Evolutionary conservation across 169 alveolate species (phyloP).

Genomic region (Plasmodium gallinaceum): DNA sequence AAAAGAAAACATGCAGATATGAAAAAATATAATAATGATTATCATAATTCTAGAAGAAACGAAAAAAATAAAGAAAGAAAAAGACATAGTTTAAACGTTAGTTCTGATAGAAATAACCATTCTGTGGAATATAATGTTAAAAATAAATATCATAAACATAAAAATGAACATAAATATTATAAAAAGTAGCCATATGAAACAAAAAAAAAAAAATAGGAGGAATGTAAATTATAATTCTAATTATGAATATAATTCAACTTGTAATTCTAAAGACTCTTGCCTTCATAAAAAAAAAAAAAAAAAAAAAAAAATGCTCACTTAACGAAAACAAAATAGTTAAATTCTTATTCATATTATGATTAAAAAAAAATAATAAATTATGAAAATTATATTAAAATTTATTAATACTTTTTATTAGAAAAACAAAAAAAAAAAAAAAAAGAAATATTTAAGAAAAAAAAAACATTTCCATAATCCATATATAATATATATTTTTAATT

Average conservation of each 20-base stretch:
- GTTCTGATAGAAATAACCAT: slow-evolving; percentile 21
- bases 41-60: slow-evolving; percentile 14
- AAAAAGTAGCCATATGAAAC: too few species aligned
- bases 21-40: slow-evolving; percentile 17
- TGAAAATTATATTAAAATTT: neutral
- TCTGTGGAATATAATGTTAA: slow-evolving; percentile 42
- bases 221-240: slow-evolving; percentile 32
- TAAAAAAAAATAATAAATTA: neutral
- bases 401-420: neutral
- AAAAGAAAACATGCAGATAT: slow-evolving; percentile 22
- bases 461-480: too few species aligned
- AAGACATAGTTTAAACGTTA: slow-evolving; percentile 23
- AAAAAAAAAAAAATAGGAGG: slow-evolving; percentile 28
- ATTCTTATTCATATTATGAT: slow-evolving; percentile 2
- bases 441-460: too few species aligned
- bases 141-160: slow-evolving; percentile 30
- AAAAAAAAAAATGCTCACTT: slow-evolving; percentile 24
- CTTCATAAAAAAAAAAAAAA: slow-evolving; percentile 20
- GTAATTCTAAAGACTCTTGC: slow-evolving; percentile 28
- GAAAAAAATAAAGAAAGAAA: slow-evolving; percentile 31
- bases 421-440: neutral
- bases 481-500: too few species aligned
- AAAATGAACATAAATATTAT: slow-evolving; percentile 12
- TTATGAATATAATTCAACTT: slow-evolving; percentile 4
- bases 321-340: slow-evolving; percentile 18